These are phyloP conservation scores for Lentinula lateritia DNA, from an alignment of 768 basidiomycete genomes.

Conservation along the genomic window DNA sequence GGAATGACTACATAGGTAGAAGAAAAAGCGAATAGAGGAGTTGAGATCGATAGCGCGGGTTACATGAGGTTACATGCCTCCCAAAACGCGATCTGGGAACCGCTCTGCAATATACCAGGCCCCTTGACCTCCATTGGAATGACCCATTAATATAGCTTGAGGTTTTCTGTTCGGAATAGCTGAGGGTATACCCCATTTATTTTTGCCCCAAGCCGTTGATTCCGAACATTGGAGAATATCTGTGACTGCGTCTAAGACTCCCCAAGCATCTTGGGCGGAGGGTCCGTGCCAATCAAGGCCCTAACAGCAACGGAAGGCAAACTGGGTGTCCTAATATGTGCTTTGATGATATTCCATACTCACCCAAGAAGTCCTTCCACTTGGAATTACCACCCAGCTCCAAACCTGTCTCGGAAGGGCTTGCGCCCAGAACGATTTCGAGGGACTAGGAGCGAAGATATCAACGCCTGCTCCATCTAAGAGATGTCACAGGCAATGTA, in stretches of 20 bases:
- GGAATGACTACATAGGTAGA: conserved; percentile 47
- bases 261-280: conserved; percentile 68
- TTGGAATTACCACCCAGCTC: conserved; percentile 78
- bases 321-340: not conserved
- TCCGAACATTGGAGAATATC: conserved; percentile 32
- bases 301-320: conserved; percentile 25
- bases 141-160: conserved; percentile 69
- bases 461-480: conserved; percentile 88
- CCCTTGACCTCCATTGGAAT: conserved; percentile 93
- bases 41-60: not conserved
- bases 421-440: conserved; percentile 52
- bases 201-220: conserved; percentile 25
- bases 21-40: not conserved
- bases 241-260: conserved; percentile 50
- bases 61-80: conserved; percentile 31
- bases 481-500: not conserved
- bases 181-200: conserved; percentile 13
- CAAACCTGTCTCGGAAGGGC: conserved; percentile 51
- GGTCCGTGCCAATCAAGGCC: conserved; percentile 93
- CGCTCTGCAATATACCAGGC: conserved; percentile 74
- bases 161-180: conserved; percentile 16
- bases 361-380: conserved; percentile 85
- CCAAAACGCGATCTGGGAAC: conserved; percentile 71
- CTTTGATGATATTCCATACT: not conserved
- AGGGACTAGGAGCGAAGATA: conserved; percentile 26